Conservation (phyloP, 1,139 yeast genomes). For the Blastobotrys arbuscula region DNA sequence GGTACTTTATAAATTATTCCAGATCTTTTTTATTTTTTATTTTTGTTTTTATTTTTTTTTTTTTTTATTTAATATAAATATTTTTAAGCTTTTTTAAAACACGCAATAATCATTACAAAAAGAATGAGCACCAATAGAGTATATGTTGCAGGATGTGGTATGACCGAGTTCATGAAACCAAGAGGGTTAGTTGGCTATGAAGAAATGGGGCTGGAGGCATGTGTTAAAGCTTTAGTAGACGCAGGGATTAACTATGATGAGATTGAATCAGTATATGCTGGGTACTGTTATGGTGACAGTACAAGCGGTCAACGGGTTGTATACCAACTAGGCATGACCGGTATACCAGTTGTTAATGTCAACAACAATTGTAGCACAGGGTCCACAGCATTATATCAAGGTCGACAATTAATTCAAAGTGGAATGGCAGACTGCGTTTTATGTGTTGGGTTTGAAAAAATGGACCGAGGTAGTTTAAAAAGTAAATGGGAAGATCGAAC, state of each 20-base stretch:
- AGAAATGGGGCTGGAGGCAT: slow-evolving; percentile 30
- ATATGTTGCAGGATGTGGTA: slow-evolving; percentile 30
- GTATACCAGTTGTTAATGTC: slow-evolving; percentile 30
- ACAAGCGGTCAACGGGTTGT: slow-evolving; percentile 31
- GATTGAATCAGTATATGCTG: slow-evolving; percentile 28
- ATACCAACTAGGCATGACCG: slow-evolving; percentile 32
- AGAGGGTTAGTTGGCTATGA: slow-evolving; percentile 27
- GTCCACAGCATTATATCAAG: slow-evolving; percentile 29
- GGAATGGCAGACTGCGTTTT: slow-evolving; percentile 29
- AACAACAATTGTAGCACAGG: slow-evolving; percentile 33
- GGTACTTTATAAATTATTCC: too few relatives aligned
- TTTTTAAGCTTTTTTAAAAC: too few relatives aligned
- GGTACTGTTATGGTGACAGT: slow-evolving; percentile 31
- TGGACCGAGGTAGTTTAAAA: slow-evolving; percentile 29
- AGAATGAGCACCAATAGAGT: slow-evolving; percentile 3
- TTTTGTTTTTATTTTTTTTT: too few relatives aligned
- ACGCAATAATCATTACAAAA: background rate
- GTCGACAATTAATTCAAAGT: slow-evolving; percentile 23
- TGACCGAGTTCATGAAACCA: slow-evolving; percentile 32
- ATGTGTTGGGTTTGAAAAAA: slow-evolving; percentile 31
- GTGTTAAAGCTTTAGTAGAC: slow-evolving; percentile 29
- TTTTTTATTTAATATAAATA: too few relatives aligned
- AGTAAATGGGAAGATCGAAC: slow-evolving; percentile 27
- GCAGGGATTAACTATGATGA: slow-evolving; percentile 30
- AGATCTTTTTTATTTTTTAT: too few relatives aligned